phyloP scores from a whole-genome alignment of 352 stramenopile species.

The Pythium apleroticum region DNA sequence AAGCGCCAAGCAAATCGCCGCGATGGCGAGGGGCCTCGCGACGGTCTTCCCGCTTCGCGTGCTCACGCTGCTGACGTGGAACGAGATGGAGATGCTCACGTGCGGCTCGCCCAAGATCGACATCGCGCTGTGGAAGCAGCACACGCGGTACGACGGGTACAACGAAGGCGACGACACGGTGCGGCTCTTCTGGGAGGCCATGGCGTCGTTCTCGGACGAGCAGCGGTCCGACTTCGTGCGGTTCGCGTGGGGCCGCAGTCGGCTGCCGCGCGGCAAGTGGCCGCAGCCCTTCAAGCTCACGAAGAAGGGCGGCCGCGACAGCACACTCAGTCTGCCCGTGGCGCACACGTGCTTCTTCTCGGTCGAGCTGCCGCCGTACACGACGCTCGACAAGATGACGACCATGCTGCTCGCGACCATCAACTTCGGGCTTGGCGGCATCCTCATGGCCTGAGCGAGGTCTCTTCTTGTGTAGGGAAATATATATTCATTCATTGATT shows the following conservation, averaged over 20 bases:
- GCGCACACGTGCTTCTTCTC: conserved; percentile 97
- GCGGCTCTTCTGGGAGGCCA: conserved; percentile 88
- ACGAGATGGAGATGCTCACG: conserved; percentile 91
- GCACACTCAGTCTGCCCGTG: conserved; percentile 82
- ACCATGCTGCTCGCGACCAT: conserved; percentile 93
- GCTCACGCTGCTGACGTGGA: conserved; percentile 87
- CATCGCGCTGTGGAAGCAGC: conserved; percentile 80
- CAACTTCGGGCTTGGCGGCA: conserved; percentile 91
- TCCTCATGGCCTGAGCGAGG: conserved; percentile 85
- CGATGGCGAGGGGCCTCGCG: conserved; percentile 82
- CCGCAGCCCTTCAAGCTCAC: conserved; percentile 91
- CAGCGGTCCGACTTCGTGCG: conserved; percentile 91
- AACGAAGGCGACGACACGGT: conserved; percentile 80
- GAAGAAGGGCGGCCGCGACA: conserved; percentile 85
- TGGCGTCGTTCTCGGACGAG: conserved; percentile 86
- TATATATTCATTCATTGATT: conserved; percentile 15
- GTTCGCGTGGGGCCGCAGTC: conserved; percentile 93
- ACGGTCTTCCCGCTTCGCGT: conserved; percentile 83
- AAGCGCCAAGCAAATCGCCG: conserved; percentile 60
- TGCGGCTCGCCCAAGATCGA: conserved; percentile 92
- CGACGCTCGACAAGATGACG: conserved; percentile 88
- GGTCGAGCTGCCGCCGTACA: conserved; percentile 93
- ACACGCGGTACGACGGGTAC: conserved; percentile 91
- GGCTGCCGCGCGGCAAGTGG: conserved; percentile 88
- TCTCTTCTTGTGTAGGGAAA: too few relatives aligned